Evolutionary conservation across 768 basidiomycete species (phyloP).

Genomic region (Pisolithus orientalis): DNA sequence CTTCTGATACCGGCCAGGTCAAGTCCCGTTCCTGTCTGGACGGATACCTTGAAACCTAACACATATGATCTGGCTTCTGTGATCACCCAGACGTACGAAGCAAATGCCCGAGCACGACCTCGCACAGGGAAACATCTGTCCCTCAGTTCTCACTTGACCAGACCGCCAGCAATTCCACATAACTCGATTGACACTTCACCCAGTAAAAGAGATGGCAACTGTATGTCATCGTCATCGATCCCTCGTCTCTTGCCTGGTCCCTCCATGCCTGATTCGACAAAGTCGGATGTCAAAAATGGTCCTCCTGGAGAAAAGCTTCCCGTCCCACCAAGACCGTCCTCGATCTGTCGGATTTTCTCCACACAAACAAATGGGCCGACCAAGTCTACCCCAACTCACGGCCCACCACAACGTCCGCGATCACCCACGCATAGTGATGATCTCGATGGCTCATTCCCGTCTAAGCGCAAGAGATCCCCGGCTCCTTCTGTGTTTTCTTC

Average conservation of each 20-base stretch:
- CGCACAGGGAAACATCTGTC: background rate
- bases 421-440: no score
- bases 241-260: background rate
- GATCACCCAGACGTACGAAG: slow-evolving; percentile 18
- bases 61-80: slow-evolving; percentile 22
- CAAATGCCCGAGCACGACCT: slow-evolving; percentile 15
- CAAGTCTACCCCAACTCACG: background rate
- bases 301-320: slow-evolving; percentile 10
- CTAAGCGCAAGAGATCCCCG: no score
- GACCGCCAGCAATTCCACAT: background rate
- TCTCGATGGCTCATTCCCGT: no score
- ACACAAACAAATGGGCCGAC: background rate
- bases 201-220: background rate
- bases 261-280: background rate
- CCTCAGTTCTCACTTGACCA: background rate
- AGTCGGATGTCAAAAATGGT: background rate
- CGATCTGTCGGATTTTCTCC: slow-evolving; percentile 5
- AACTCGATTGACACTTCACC: background rate
- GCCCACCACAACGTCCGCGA: no score
- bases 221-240: background rate
- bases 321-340: slow-evolving; percentile 14
- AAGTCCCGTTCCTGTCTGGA: slow-evolving; percentile 25
- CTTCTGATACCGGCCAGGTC: slow-evolving; percentile 15
- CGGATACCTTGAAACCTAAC: slow-evolving; percentile 24
- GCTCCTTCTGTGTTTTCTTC: no score